Percentiles rank a stretch among this genome's conserved stretches.
phyloP scores from a whole-genome alignment of 371 early-diverging fungal species.

The Rhizopus stolonifer region DNA sequence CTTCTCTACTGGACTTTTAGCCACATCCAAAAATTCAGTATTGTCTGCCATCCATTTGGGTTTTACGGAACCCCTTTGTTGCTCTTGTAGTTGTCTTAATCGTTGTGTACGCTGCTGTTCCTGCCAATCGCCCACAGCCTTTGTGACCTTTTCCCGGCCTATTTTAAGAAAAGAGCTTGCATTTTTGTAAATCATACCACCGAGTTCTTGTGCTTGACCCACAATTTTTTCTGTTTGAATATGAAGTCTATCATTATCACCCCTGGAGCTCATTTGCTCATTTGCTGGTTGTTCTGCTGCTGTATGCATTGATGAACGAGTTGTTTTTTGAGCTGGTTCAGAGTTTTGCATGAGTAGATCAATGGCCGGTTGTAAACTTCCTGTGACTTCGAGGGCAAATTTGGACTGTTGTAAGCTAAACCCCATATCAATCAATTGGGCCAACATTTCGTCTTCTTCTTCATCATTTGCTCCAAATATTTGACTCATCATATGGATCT shows the following conservation, averaged over 20 bases:
- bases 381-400: conserved; percentile 67
- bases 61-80: conserved; percentile 28
- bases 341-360: conserved; percentile 64
- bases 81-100: conserved; percentile 39
- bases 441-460: conserved; percentile 35
- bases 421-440: conserved; percentile 76
- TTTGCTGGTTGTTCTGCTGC: not conserved
- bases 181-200: conserved; percentile 69
- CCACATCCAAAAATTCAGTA: not conserved
- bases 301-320: conserved; percentile 1
- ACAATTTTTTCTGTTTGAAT: conserved; percentile 65
- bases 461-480: not conserved
- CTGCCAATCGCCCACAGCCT: conserved; percentile 65
- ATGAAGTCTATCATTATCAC: conserved; percentile 27
- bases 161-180: conserved; percentile 70
- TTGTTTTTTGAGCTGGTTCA: conserved; percentile 21
- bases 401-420: conserved; percentile 66
- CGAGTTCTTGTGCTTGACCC: conserved; percentile 68
- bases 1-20: conserved; percentile 17
- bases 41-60: conserved; percentile 22
- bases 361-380: conserved; percentile 62
- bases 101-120: conserved; percentile 45
- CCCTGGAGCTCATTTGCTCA: conserved; percentile 2
- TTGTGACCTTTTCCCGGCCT: conserved; percentile 66
- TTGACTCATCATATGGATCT: too few species aligned